A percentile compares a stretch with the other conserved stretches of the same genome.
Evolutionary conservation across 2,329 filamentous ascomycete genomes (phyloP).

Genomic region (Amylocarpus encephaloides): DNA sequence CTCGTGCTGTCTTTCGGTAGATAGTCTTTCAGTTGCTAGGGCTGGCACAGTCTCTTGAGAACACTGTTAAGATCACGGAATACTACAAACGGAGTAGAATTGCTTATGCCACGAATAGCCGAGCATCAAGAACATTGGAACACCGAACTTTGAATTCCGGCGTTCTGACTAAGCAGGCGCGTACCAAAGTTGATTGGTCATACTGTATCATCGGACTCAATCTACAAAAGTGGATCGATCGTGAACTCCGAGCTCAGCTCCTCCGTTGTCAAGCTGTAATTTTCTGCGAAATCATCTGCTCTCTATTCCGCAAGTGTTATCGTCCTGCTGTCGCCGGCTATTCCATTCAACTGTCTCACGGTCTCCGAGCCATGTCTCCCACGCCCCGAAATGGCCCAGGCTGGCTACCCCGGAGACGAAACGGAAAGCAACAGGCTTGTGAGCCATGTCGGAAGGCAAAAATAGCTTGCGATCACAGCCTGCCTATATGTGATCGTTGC

Average conservation of each 20-base stretch:
- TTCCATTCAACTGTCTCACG: not conserved
- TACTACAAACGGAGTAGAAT: not conserved
- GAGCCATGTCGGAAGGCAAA: conserved; percentile 29
- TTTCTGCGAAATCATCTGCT: no score
- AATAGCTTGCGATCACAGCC: conserved; percentile 25
- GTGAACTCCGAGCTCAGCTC: not conserved
- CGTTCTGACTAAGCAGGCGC: not conserved
- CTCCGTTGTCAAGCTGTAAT: no score
- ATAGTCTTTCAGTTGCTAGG: no score
- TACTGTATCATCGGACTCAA: no score
- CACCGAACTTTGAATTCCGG: not conserved
- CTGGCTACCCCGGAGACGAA: conserved; percentile 20
- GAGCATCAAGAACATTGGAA: not conserved
- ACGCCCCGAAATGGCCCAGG: conserved; percentile 1
- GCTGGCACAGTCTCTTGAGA: no score
- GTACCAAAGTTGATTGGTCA: not conserved
- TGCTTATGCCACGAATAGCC: not conserved
- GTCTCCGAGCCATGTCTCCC: not conserved
- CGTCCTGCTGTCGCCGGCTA: not conserved
- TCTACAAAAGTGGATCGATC: not conserved
- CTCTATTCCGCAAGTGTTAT: not conserved
- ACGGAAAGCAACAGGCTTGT: conserved; percentile 27
- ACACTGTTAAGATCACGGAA: no score
- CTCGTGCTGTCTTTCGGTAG: no score
- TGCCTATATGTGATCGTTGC: conserved; percentile 25